These are phyloP conservation scores for Penicillium tannophilum DNA, from an alignment of 495 filamentous ascomycete species.

Conservation along the genomic window DNA sequence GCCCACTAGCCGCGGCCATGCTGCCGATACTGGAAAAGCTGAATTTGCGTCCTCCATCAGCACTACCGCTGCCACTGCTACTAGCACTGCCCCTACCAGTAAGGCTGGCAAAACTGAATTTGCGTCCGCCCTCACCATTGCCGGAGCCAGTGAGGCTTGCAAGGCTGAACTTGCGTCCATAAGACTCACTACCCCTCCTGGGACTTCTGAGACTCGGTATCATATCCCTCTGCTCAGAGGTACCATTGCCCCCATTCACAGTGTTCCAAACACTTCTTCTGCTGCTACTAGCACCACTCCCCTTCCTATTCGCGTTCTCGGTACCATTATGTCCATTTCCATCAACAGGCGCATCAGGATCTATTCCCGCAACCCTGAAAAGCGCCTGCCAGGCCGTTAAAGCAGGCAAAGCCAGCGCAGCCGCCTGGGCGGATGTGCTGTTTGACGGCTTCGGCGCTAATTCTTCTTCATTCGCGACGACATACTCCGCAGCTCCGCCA, in stretches of 20 bases:
- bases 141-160: not conserved
- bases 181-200: not conserved
- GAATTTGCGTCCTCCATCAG: slow-evolving; percentile 6
- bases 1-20: slow-evolving; percentile 2
- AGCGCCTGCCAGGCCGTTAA: slow-evolving; percentile 62
- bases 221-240: not conserved
- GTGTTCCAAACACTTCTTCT: not conserved
- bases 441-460: slow-evolving; percentile 50
- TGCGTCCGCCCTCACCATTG: slow-evolving; percentile 3
- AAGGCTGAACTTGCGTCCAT: slow-evolving; percentile 4
- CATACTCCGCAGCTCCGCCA: slow-evolving; percentile 56
- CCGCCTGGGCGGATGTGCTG: slow-evolving; percentile 51
- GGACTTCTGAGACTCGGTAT: not conserved
- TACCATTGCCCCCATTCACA: not conserved
- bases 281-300: not conserved
- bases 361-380: slow-evolving; percentile 51
- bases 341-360: slow-evolving; percentile 23
- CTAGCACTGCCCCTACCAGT: slow-evolving; percentile 6
- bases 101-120: slow-evolving; percentile 3
- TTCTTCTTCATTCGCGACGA: slow-evolving; percentile 52
- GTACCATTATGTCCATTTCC: slow-evolving; percentile 5
- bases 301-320: not conserved
- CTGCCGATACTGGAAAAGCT: slow-evolving; percentile 3
- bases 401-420: slow-evolving; percentile 54
- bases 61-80: not conserved